Evolutionary conservation across 805 yeast genomes (phyloP).

Genomic region (Candida ovalis): DNA sequence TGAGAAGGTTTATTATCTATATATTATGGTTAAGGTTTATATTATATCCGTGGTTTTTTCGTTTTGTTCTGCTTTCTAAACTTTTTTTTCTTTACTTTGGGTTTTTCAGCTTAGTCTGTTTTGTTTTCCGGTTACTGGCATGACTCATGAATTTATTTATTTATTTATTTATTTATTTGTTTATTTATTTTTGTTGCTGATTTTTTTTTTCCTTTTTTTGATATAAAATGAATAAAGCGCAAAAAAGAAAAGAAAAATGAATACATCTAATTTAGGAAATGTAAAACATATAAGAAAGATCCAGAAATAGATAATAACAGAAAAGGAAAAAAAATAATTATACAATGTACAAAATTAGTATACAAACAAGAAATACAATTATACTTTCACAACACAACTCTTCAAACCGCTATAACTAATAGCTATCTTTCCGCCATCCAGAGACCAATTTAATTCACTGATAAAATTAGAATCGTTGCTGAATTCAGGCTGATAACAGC

Average conservation of each 20-base stretch:
- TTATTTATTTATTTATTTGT: neutral
- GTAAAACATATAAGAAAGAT: neutral
- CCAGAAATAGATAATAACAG: neutral
- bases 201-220: neutral
- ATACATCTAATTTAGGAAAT: neutral
- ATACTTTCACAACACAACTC: conserved; percentile 23
- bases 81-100: neutral
- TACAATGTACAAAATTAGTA: conserved; percentile 2
- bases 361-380: neutral
- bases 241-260: neutral
- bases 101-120: neutral
- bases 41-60: too few relatives aligned
- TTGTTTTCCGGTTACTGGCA: neutral
- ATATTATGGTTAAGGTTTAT: too few relatives aligned
- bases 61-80: neutral
- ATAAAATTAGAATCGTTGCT: conserved; percentile 12
- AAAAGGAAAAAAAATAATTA: conserved; percentile 2
- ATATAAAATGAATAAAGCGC: too few relatives aligned
- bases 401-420: conserved; percentile 24
- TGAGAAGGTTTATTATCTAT: too few relatives aligned
- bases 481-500: conserved; percentile 26
- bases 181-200: neutral
- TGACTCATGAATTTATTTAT: neutral
- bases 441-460: conserved; percentile 25
- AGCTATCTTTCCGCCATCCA: conserved; percentile 21